Base-by-base conservation (phyloP, 192 early-diverging fungal genomes). In the Coemansia aciculifera region DNA sequence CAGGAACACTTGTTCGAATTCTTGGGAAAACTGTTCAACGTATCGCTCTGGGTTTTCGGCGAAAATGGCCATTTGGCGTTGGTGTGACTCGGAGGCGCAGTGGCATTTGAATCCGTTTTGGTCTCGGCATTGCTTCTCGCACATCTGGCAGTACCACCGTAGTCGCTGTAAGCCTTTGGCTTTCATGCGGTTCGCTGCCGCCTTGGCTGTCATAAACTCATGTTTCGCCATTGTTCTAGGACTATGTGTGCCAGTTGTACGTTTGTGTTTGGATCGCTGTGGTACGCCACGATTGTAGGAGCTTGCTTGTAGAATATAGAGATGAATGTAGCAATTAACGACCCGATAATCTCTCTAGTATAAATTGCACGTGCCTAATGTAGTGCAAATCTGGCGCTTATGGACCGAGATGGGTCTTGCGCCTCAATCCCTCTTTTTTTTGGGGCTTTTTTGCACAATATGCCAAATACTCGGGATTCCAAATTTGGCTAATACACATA, bases 81-180 rank as follows among this genome's bases (percentile, higher is more conserved):
- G 89, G 78, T 98, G 96, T 9, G 90, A 85, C 73, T 98, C 96
- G 39, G 92, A 94, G 10, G 85, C 84, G 62, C 89, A 92, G 78
- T 98, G 96, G 62, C 92, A 92, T 75, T 95, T 96, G 86, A 96
- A 98, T 2, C 95, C 95, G 84, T 98, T 98, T 72, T 93, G 94
- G 82, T 98, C 95, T 64, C 94, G 85, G 68, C 93, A 95, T 74
- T 86, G 85, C 79, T 90, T 93, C 72, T 95, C 87, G 69, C 94
- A 96, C 86, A 94, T 93, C 78, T 97, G 95, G 78, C 95, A 97
- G 75, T 94, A 97, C 86, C 91, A 97, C 39, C 91, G 86, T 40
- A 97, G 84, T 62, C 91, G 90, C 59, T 93, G 90, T 59, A 97
- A 87, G 8, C 95, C 95, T 70, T 97, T 97, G 52, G 93, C 84